Percentiles rank a stretch among this genome's conserved stretches.
Conservation (phyloP, 495 filamentous ascomycete species). For the Neurospora terricola region DNA sequence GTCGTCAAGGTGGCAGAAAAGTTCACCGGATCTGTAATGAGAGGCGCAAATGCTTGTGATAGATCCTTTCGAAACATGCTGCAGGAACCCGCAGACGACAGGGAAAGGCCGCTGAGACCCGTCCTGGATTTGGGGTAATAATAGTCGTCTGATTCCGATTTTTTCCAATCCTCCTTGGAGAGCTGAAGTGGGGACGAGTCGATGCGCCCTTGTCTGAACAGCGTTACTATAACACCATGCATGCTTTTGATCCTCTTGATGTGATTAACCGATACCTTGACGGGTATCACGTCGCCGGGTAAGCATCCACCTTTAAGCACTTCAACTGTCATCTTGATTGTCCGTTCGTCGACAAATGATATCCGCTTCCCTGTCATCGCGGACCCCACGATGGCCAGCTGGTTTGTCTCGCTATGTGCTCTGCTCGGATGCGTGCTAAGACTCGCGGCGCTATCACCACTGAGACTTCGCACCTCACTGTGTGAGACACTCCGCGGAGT, state of each 20-base stretch:
- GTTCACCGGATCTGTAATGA: constrained; percentile 75
- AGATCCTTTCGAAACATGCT: constrained; percentile 92
- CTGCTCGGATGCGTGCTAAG: constrained; percentile 31
- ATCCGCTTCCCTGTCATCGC: constrained; percentile 9
- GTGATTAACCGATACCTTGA: constrained; percentile 76
- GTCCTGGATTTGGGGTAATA: constrained; percentile 64
- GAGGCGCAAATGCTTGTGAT: constrained; percentile 71
- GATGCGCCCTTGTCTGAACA: constrained; percentile 86
- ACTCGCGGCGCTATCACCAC: constrained; percentile 35
- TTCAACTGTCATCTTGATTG: constrained; percentile 81
- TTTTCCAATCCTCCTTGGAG: constrained; percentile 53
- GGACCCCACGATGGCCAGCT: neutral
- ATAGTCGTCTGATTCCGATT: constrained; percentile 46
- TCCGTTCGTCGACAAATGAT: constrained; percentile 40
- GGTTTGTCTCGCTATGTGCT: constrained; percentile 21
- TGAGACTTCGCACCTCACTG: constrained; percentile 37
- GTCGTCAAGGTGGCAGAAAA: constrained; percentile 68
- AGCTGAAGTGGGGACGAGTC: constrained; percentile 60
- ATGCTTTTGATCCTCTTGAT: constrained; percentile 79
- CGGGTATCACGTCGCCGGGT: constrained; percentile 69
- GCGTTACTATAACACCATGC: constrained; percentile 84
- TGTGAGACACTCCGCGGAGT: constrained; percentile 22
- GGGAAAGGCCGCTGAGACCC: constrained; percentile 70
- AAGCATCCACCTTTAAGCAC: constrained; percentile 74
- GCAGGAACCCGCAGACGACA: constrained; percentile 69